These are phyloP conservation scores for Gillenia trifoliata DNA, from an alignment of 306 rosid species.

Conservation along the genomic window DNA sequence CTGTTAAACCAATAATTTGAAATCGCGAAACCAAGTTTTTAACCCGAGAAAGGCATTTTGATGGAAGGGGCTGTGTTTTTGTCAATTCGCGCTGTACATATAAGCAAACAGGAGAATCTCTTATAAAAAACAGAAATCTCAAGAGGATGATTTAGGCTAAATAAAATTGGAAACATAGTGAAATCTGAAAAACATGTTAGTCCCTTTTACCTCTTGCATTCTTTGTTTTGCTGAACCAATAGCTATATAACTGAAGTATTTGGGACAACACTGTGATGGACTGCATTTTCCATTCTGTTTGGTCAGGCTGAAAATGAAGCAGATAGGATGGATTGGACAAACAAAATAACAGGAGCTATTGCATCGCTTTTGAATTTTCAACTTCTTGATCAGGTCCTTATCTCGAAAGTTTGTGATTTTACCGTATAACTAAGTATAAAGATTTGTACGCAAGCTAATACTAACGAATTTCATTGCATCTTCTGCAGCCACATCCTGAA, in stretches of 20 bases:
- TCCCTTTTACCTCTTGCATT: background rate
- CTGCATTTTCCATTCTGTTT: slow-evolving; percentile 22
- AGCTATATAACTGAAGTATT: background rate
- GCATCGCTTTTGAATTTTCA: slow-evolving; percentile 70
- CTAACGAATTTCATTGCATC: slow-evolving; percentile 18
- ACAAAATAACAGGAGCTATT: slow-evolving; percentile 78
- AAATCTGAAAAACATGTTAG: background rate
- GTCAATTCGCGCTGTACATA: background rate
- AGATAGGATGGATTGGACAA: slow-evolving; percentile 92
- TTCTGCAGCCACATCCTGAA: slow-evolving; percentile 59
- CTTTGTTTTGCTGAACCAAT: background rate
- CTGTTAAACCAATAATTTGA: background rate
- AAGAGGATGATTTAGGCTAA: background rate
- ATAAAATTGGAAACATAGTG: background rate
- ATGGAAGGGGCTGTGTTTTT: background rate
- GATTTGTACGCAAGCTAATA: slow-evolving; percentile 16
- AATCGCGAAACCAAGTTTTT: background rate
- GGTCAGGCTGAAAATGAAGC: slow-evolving; percentile 94
- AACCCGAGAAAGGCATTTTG: background rate
- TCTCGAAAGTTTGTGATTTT: slow-evolving; percentile 6
- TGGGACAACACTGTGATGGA: slow-evolving; percentile 2
- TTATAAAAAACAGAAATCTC: background rate
- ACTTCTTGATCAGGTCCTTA: slow-evolving; percentile 79
- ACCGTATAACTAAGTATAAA: background rate
- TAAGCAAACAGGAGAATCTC: background rate